Conservation (phyloP, 1,284 basidiomycete species). For the Apiotrichum akiyoshidainum region DNA sequence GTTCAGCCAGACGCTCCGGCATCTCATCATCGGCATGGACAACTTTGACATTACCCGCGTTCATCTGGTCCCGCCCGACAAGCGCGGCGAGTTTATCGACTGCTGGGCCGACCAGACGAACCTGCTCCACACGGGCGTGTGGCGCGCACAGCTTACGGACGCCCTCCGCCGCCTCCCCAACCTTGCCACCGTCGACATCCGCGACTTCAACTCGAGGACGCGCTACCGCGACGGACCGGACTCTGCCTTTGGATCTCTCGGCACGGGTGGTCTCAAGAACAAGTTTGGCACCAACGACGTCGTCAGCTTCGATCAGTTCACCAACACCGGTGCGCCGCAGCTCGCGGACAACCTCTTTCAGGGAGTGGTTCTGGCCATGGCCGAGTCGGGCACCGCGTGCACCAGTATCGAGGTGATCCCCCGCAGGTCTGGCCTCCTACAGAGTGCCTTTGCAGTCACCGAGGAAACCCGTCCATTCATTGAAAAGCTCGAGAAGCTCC, state of each 20-base stretch:
- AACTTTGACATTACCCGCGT: neutral
- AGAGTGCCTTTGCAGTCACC: neutral
- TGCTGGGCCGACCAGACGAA: conserved; percentile 6
- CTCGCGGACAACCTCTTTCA: conserved; percentile 1
- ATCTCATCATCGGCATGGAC: conserved; percentile 13
- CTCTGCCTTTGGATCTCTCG: conserved; percentile 7
- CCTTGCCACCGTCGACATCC: conserved; percentile 54
- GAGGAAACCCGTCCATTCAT: neutral
- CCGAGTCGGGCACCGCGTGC: neutral
- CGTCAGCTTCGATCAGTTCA: neutral
- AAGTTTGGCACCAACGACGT: neutral
- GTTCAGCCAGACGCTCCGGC: conserved; percentile 6
- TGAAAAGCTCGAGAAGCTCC: conserved; percentile 6
- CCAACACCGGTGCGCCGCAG: neutral
- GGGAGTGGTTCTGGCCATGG: conserved; percentile 1
- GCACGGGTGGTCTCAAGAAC: neutral
- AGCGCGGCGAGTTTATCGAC: neutral
- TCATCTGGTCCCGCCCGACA: neutral
- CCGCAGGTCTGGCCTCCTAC: neutral
- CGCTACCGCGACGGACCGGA: conserved; percentile 13
- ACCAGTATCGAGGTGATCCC: conserved; percentile 10
- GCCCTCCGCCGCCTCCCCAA: conserved; percentile 4
- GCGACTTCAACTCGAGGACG: conserved; percentile 43
- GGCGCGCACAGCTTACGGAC: conserved; percentile 3
- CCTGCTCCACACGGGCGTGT: conserved; percentile 4